Base-by-base conservation (phyloP, 768 basidiomycete genomes). In the Guyanaporus albipodus region DNA sequence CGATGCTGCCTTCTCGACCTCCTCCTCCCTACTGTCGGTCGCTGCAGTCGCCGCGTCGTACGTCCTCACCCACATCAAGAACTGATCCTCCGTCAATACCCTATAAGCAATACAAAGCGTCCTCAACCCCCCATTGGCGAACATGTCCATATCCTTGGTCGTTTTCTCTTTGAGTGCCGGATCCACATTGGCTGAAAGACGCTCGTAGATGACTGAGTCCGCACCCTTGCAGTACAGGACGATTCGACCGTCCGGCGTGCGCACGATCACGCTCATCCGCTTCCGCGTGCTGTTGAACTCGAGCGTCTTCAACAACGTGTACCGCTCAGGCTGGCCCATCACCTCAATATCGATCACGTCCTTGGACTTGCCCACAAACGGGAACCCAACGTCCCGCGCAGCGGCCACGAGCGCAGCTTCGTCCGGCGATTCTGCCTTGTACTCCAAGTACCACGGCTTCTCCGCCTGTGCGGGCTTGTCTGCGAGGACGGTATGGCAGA, bases 381-480 rank as follows among this genome's bases (percentile, higher is more conserved):
- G 87, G 64, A 96, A 98, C 0, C 95, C 95, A 5, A 84, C 84
- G 62, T 98, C 95, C 29, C 94, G 76, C 14, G 95, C 94, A 8
- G 89, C 91, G 24, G 78, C 85, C 8, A 98, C 95, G 27, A 98
- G 76, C 11, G 95, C 95, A 18, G 92, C 91, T 63, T 97, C 95
- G 60, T 97, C 93, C 0, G 92, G 94, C 4, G 87, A 90, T 69
- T 99, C 94, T 4, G 95, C 95, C 68, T 97, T 98, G 74, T 97
- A 98, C 48, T 86, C 80, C 45, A 95, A 61, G 8, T 71, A 62
- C 61, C 76, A 80, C 0, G 90, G 87, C 4, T 80, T 67, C 19
- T 69, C 69, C 45, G 74, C 62, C 1, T 81, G 77, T 26, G 87
- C 83, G 0, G 87, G 79, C 42, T 72, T 76, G 54, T 95, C 92